Percentiles rank a stretch among this genome's conserved stretches.
Conservation (phyloP, 169 alveolate species). For the Plasmodium fragile region DNA sequence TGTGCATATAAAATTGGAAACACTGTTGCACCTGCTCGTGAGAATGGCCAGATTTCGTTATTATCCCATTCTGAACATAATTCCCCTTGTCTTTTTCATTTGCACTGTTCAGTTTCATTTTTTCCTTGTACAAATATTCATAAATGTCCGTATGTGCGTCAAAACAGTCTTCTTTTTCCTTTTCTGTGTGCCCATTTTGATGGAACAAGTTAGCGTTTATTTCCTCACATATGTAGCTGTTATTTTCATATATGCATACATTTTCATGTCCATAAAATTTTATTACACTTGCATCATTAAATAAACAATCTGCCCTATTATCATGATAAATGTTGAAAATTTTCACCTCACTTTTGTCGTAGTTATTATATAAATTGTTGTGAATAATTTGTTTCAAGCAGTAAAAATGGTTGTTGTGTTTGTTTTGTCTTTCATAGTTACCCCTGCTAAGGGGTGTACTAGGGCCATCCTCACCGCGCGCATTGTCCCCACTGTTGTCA, state of each 20-base stretch:
- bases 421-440: neutral
- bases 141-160: constrained; percentile 43
- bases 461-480: neutral
- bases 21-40: constrained; percentile 24
- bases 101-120: constrained; percentile 22
- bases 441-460: neutral
- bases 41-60: neutral
- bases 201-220: constrained; percentile 60
- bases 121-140: constrained; percentile 70
- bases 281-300: constrained; percentile 60
- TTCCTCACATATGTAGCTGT: constrained; percentile 50
- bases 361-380: constrained; percentile 69
- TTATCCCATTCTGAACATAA: neutral
- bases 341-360: constrained; percentile 72
- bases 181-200: constrained; percentile 9
- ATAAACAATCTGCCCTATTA: constrained; percentile 74
- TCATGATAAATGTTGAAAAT: constrained; percentile 74
- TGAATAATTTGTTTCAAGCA: constrained; percentile 58
- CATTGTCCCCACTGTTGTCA: neutral
- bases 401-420: constrained; percentile 12
- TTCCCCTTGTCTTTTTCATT: constrained; percentile 7
- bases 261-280: constrained; percentile 55
- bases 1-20: constrained; percentile 70
- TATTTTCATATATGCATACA: constrained; percentile 73
- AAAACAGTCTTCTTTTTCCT: constrained; percentile 23